Evolutionary conservation across 106 monocot species (phyloP), one percentile per base, ranked within the genome.

Genomic region (Phalaenopsis aphrodite): DNA sequence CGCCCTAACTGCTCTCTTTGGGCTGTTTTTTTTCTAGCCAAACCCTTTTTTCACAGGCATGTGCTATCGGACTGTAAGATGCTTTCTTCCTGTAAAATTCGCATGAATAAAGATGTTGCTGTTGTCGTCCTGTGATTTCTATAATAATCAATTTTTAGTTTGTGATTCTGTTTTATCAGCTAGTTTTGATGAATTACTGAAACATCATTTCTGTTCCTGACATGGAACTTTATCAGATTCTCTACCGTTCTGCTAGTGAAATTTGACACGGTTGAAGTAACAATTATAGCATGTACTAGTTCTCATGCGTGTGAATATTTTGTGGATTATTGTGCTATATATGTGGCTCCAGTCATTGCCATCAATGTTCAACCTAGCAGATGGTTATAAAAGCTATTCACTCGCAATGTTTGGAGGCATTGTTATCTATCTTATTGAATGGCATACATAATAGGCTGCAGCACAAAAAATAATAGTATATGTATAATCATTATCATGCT

Each of bases 51-150:
- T 65, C 24, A 24, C 64, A 65, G 64, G 64, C 24, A 23, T 8
- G 1, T 65, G 8, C 5, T 24, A 10, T 23, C 6, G 64, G 64
- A 65, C 64, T 65, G 64, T 65, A 23, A 65, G 24, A 8, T 65
- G 64, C 23, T n/a, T 5, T 65, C 64, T 65, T 65, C 64, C 64
- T 65, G 64, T 65, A 65, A 65, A 65, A 10, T 64, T 65, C 23
- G 8, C 64, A 65, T 24, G 64, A 65, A 65, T 65, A 65, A 65
- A 21, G 5, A 65, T 65, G 14, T 65, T 65, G 23, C 21, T 65
- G n/a, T 61, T 61, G 61, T 61, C 61, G n/a, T 19, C 61, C 24
- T 65, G 64, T 21, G 64, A 65, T 65, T 65, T 65, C 23, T 65
- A 23, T 10, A 65, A 1, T 52, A 12, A 3, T 10, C 12, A 52